Conservation (phyloP, 2,329 filamentous ascomycete genomes). For the Diaporthe citrichinensis region DNA sequence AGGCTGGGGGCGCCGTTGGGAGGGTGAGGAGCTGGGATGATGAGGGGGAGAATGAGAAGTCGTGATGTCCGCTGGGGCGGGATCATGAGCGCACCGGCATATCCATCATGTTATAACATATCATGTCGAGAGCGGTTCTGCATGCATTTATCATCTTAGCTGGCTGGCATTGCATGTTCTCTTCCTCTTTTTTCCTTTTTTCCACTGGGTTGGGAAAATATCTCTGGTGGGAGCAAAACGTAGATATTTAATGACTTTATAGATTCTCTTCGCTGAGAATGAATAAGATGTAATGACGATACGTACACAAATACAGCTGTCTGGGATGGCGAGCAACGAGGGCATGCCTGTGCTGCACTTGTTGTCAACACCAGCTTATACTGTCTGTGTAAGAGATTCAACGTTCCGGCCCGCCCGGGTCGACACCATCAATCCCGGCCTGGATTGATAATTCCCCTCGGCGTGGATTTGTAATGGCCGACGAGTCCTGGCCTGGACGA, state of each 20-base stretch:
- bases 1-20: background rate
- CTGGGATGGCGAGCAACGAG: too few species aligned
- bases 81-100: background rate
- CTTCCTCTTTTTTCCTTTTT: background rate
- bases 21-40: slow-evolving; percentile 44
- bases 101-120: background rate
- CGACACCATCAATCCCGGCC: background rate
- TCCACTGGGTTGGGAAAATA: background rate
- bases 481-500: background rate
- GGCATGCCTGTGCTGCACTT: background rate
- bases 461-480: slow-evolving; percentile 5
- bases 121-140: slow-evolving; percentile 2
- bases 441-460: background rate
- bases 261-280: slow-evolving; percentile 15
- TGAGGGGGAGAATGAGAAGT: slow-evolving; percentile 37
- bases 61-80: background rate
- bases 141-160: background rate
- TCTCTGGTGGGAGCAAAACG: background rate
- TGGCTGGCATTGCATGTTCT: slow-evolving; percentile 16
- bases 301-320: too few species aligned
- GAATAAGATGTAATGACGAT: background rate
- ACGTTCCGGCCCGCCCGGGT: background rate
- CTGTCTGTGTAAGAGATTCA: background rate
- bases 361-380: background rate
- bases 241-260: background rate